These are phyloP conservation scores for Pichia sp. DNA, from an alignment of 1,139 yeast genomes.

Conservation along the genomic window DNA sequence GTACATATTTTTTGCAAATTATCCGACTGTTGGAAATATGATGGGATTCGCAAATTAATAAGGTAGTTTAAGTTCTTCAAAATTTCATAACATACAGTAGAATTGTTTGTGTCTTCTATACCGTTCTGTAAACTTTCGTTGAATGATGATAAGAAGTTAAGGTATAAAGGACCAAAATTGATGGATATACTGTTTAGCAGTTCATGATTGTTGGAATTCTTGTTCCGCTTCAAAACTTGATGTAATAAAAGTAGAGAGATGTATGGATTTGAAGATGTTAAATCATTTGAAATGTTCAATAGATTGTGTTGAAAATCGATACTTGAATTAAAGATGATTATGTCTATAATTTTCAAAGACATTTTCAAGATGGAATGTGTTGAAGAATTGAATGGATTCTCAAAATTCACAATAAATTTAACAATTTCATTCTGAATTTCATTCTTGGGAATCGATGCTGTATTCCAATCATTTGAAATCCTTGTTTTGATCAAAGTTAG, in stretches of 20 bases:
- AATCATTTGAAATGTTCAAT: slow-evolving; percentile 5
- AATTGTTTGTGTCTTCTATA: neutral
- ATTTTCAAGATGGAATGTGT: slow-evolving; percentile 6
- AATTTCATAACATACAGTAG: slow-evolving; percentile 4
- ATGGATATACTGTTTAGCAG: slow-evolving; percentile 8
- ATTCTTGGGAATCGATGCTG: neutral
- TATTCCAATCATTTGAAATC: slow-evolving; percentile 3
- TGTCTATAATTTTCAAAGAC: slow-evolving; percentile 8
- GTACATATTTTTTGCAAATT: slow-evolving; percentile 1
- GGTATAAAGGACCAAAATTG: slow-evolving; percentile 9
- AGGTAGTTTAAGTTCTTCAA: slow-evolving; percentile 7
- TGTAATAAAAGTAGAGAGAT: slow-evolving; percentile 8
- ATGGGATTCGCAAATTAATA: neutral
- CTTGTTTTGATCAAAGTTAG: slow-evolving; percentile 11
- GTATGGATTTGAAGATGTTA: slow-evolving; percentile 8
- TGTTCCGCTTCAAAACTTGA: slow-evolving; percentile 12
- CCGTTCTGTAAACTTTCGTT: neutral
- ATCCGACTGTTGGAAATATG: slow-evolving; percentile 4
- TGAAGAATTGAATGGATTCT: slow-evolving; percentile 9
- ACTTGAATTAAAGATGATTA: neutral
- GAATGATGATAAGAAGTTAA: slow-evolving; percentile 6
- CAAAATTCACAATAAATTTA: slow-evolving; percentile 3
- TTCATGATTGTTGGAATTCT: slow-evolving; percentile 6
- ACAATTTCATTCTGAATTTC: slow-evolving; percentile 3
- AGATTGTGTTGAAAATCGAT: slow-evolving; percentile 6